These are phyloP conservation scores for Albatrellus ellisii DNA, from an alignment of 768 basidiomycete species.

Conservation along the genomic window DNA sequence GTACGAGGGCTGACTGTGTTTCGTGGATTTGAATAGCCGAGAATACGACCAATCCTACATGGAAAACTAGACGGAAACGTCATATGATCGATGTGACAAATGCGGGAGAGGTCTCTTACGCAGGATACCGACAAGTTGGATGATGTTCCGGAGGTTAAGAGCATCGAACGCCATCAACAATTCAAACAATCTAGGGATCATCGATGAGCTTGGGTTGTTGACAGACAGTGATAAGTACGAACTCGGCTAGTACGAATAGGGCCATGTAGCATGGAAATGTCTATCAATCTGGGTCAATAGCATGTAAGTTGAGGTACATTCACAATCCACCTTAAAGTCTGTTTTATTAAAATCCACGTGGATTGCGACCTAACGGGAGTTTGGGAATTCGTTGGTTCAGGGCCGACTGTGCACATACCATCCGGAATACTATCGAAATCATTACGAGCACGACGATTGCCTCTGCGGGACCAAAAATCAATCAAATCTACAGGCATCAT, in stretches of 20 bases:
- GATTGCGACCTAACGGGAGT: slow-evolving; percentile 33
- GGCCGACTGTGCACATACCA: slow-evolving; percentile 27
- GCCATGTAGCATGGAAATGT: slow-evolving; percentile 80
- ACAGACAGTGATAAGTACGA: slow-evolving; percentile 15
- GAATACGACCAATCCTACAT: slow-evolving; percentile 58
- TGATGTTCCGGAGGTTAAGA: slow-evolving; percentile 62
- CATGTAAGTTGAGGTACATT: background rate
- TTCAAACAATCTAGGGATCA: slow-evolving; percentile 51
- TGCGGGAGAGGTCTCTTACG: slow-evolving; percentile 25
- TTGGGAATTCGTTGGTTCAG: background rate
- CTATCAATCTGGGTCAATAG: slow-evolving; percentile 22
- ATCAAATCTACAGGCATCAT: background rate
- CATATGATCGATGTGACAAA: background rate
- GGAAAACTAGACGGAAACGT: slow-evolving; percentile 40
- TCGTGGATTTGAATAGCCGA: slow-evolving; percentile 69
- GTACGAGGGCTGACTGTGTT: slow-evolving; percentile 49
- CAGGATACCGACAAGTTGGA: slow-evolving; percentile 65
- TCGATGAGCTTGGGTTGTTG: slow-evolving; percentile 3
- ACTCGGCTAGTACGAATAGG: slow-evolving; percentile 76
- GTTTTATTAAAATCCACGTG: slow-evolving; percentile 28
- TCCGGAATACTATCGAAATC: slow-evolving; percentile 58
- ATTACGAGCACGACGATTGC: slow-evolving; percentile 62
- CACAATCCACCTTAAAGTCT: slow-evolving; percentile 37
- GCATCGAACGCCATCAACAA: slow-evolving; percentile 75
- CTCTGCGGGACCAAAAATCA: slow-evolving; percentile 29